A percentile compares a stretch with the other conserved stretches of the same genome.
Conservation (phyloP, 75 land plant species). For the Selaginella tamariscina region DNA sequence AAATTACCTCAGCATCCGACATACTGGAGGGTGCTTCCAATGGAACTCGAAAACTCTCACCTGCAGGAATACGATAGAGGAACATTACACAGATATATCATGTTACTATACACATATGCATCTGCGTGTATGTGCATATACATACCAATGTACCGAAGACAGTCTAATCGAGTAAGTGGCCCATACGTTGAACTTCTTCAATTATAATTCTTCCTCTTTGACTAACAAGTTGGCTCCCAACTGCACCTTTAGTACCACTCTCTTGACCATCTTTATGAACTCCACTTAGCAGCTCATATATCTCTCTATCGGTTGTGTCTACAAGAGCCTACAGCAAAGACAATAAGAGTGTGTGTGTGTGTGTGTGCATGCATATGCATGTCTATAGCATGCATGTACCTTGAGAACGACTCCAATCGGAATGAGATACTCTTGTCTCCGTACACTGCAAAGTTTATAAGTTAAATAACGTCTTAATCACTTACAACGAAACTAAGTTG, state of each 20-base stretch:
- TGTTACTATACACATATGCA: conserved; percentile 35
- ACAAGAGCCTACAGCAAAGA: conserved; percentile 52
- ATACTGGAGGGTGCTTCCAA: conserved; percentile 13
- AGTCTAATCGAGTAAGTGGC: conserved; percentile 53
- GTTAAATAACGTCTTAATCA: neutral
- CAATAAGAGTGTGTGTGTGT: neutral
- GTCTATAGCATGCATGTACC: conserved; percentile 30
- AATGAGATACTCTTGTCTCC: conserved; percentile 70
- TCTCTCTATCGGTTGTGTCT: conserved; percentile 75
- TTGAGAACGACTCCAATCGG: conserved; percentile 84
- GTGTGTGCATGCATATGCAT: neutral
- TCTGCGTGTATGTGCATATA: conserved; percentile 15
- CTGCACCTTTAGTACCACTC: conserved; percentile 50
- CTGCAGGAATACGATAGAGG: conserved; percentile 22
- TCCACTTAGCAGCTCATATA: conserved; percentile 55
- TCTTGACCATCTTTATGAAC: conserved; percentile 34
- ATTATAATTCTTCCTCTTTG: conserved; percentile 88
- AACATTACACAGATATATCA: neutral
- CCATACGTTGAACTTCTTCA: conserved; percentile 53
- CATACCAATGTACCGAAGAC: conserved; percentile 77
- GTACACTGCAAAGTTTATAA: conserved; percentile 35
- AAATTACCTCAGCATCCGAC: conserved; percentile 14
- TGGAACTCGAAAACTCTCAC: conserved; percentile 30
- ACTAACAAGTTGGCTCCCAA: conserved; percentile 64
- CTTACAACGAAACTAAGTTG: neutral